Percentiles rank a stretch among this genome's conserved stretches.
phyloP scores from a whole-genome alignment of 495 filamentous ascomycete species.

The Amorphotheca resinae region DNA sequence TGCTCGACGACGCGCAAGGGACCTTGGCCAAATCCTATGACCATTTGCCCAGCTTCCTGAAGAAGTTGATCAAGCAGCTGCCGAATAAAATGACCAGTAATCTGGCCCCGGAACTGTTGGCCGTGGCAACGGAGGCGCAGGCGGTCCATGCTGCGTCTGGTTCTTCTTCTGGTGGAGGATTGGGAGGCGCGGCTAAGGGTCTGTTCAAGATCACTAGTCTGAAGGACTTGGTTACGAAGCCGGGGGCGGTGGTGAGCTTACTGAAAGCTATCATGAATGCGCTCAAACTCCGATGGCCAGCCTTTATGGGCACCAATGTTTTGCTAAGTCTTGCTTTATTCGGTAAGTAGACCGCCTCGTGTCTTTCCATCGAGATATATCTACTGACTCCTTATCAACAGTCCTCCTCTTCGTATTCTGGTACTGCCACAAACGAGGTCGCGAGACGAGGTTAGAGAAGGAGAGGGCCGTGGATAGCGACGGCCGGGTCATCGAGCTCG shows the following conservation, averaged over 20 bases:
- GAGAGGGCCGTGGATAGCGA: slow-evolving; percentile 15
- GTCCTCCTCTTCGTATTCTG: slow-evolving; percentile 85
- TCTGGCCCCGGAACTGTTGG: slow-evolving; percentile 69
- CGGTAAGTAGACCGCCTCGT: slow-evolving; percentile 50
- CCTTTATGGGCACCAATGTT: slow-evolving; percentile 72
- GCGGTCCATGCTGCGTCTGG: slow-evolving; percentile 34
- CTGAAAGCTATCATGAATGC: slow-evolving; percentile 77
- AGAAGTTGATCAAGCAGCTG: slow-evolving; percentile 75
- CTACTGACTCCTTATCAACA: slow-evolving; percentile 20
- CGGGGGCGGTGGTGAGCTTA: slow-evolving; percentile 70
- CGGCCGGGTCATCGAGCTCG: slow-evolving; percentile 14
- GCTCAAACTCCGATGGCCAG: slow-evolving; percentile 70
- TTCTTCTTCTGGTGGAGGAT: slow-evolving; percentile 13
- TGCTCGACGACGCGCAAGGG: slow-evolving; percentile 69
- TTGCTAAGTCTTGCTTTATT: slow-evolving; percentile 77
- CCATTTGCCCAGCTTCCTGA: slow-evolving; percentile 64
- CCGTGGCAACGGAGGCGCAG: slow-evolving; percentile 58
- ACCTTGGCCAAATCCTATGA: slow-evolving; percentile 65
- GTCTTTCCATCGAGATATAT: too few relatives aligned
- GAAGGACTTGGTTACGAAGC: slow-evolving; percentile 73
- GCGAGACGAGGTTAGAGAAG: slow-evolving; percentile 61
- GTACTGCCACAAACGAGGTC: slow-evolving; percentile 93
- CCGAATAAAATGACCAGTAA: slow-evolving; percentile 66
- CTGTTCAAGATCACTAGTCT: slow-evolving; percentile 35
- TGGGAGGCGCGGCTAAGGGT: slow-evolving; percentile 24